Base-by-base conservation (phyloP, 2,329 filamentous ascomycete genomes). In the Colletotrichum camelliae region DNA sequence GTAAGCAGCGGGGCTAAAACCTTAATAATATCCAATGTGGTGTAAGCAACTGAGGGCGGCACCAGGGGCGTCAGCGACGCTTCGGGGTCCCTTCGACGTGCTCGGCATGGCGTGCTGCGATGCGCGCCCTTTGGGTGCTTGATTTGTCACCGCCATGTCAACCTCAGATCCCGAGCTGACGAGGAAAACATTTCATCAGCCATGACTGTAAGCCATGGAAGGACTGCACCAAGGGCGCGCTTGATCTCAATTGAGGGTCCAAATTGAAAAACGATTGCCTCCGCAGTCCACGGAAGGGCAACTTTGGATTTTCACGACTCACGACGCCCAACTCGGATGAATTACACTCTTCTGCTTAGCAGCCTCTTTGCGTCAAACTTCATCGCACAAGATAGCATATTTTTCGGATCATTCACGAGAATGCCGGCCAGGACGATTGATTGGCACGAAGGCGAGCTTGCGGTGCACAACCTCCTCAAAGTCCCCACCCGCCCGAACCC, bases 361-460 rank as follows among this genome's bases (percentile, higher is more conserved):
- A 57, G 33, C 21, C 52, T 77, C 9, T 58, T 71, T 29, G 61
- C 66, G 21, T 67, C 68, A 29, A 37, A 72, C 29, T 21, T 68
- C 8, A 55, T 79, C n/a, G 48, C 64, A 5, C 72, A 58, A 15
- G 66, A 70, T 31, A 61, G 55, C 18, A 24, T 65, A 21, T 58
- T 60, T 66, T 62, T 58, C 52, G 55, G 16, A 57, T 69, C 31
- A 29, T 16, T 18, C 48, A 39, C 58, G 31, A 80, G 48, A 6
- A 83, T 84, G 82, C 81, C 82, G 4, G 80, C 80, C 18, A 77
- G 76, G 7, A 77, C 79, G 31, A 80, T 79, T 24, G 78, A 79
- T 61, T 95, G 91, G 87, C 92, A 94, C 82, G 82, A 89, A 12
- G 94, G 94, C 79, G 94, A 96, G 83, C 80, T 87, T 57, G 87